Conservation (phyloP, 352 stramenopile genomes). For the Globisporangium paroecandrum region DNA sequence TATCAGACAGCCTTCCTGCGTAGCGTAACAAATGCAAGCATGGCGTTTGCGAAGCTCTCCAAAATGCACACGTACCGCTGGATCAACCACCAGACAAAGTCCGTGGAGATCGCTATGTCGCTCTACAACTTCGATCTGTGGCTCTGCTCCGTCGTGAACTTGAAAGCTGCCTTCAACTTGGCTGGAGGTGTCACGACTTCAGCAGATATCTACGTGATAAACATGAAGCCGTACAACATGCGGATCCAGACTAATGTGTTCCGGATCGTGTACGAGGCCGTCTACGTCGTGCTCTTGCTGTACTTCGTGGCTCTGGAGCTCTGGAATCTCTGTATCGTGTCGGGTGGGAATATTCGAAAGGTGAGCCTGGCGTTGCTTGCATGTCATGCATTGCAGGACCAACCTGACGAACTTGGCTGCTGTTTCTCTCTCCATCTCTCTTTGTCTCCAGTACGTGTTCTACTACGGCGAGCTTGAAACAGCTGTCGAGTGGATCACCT, state of each 20-base stretch:
- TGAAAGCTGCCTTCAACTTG: slow-evolving; percentile 52
- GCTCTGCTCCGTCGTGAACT: slow-evolving; percentile 45
- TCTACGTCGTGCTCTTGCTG: slow-evolving; percentile 41
- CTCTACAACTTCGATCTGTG: slow-evolving; percentile 63
- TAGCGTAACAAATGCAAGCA: slow-evolving; percentile 29
- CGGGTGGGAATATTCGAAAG: slow-evolving; percentile 32
- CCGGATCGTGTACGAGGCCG: slow-evolving; percentile 36
- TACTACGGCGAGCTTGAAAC: not conserved
- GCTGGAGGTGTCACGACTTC: slow-evolving; percentile 41
- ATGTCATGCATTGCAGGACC: not conserved
- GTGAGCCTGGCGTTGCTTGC: not conserved
- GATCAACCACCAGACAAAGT: slow-evolving; percentile 53
- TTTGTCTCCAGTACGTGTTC: not conserved
- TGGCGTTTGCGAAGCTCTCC: slow-evolving; percentile 22
- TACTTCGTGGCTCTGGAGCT: slow-evolving; percentile 61
- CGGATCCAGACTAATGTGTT: slow-evolving; percentile 38
- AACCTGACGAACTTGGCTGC: not conserved
- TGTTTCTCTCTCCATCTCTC: not conserved
- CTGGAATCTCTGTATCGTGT: slow-evolving; percentile 57
- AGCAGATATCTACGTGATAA: slow-evolving; percentile 42
- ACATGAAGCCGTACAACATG: slow-evolving; percentile 70
- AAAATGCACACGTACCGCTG: slow-evolving; percentile 47
- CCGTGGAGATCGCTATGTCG: slow-evolving; percentile 44
- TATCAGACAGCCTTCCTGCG: slow-evolving; percentile 60
- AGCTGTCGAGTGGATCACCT: not conserved